These are phyloP conservation scores for Calycina herbarum DNA, from an alignment of 2,329 filamentous ascomycete genomes.

Conservation along the genomic window DNA sequence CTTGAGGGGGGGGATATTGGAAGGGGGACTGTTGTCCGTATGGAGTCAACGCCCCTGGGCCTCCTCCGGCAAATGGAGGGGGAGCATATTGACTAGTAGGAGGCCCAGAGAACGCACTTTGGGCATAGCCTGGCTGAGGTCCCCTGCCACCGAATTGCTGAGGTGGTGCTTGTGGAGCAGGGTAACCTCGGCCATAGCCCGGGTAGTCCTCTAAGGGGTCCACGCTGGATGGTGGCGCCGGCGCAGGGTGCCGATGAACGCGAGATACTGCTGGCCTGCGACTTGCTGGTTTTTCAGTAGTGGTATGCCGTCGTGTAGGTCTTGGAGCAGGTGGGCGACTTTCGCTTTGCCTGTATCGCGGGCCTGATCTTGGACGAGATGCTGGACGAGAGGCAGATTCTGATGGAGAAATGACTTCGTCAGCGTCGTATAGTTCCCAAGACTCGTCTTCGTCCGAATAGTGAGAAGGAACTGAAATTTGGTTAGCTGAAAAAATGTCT, in stretches of 20 bases:
- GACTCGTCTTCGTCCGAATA: slow-evolving; percentile 22
- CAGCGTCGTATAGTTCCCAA: slow-evolving; percentile 43
- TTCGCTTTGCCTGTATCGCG: slow-evolving; percentile 30
- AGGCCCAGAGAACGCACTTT: slow-evolving; percentile 32
- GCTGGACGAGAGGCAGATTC: slow-evolving; percentile 57
- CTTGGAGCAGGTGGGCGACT: slow-evolving; percentile 41
- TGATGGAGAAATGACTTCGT: slow-evolving; percentile 52
- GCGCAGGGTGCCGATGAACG: slow-evolving; percentile 45
- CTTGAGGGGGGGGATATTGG: slow-evolving; percentile 24
- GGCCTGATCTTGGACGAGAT: slow-evolving; percentile 40
- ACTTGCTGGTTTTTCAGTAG: slow-evolving; percentile 40
- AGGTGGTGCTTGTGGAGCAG: slow-evolving; percentile 38
- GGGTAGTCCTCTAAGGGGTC: slow-evolving; percentile 65
- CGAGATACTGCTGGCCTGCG: slow-evolving; percentile 40
- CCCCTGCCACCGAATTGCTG: slow-evolving; percentile 29
- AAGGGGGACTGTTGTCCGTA: slow-evolving; percentile 32
- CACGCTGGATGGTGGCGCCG: slow-evolving; percentile 59
- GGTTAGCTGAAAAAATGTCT: neutral
- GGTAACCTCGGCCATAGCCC: slow-evolving; percentile 44
- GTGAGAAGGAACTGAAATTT: slow-evolving; percentile 27
- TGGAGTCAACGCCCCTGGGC: slow-evolving; percentile 34
- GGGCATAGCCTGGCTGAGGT: slow-evolving; percentile 34
- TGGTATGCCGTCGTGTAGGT: slow-evolving; percentile 40
- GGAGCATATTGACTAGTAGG: slow-evolving; percentile 29
- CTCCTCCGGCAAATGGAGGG: slow-evolving; percentile 30